A percentile compares a stretch with the other conserved stretches of the same genome.
phyloP scores from a whole-genome alignment of 2,329 filamentous ascomycete genomes.

The Trichoderma sp. region DNA sequence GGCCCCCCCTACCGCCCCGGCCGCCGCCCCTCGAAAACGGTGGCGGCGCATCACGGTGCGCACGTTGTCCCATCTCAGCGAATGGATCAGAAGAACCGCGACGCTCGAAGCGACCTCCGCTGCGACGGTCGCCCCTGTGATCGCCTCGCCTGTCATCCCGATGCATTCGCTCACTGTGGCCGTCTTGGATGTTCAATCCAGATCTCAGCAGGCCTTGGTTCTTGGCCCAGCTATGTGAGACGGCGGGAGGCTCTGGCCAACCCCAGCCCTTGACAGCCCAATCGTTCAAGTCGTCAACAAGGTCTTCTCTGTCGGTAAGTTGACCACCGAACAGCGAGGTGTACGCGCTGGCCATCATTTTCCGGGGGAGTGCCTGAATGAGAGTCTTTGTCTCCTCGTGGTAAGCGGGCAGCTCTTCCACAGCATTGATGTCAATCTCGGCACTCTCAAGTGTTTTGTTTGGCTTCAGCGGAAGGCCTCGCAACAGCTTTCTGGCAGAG shows the following conservation, averaged over 20 bases:
- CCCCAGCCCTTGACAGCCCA: slow-evolving; percentile 53
- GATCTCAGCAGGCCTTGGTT: slow-evolving; percentile 35
- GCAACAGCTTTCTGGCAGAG: slow-evolving; percentile 50
- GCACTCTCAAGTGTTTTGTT: slow-evolving; percentile 53
- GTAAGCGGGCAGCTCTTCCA: slow-evolving; percentile 43
- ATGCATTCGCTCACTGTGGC: slow-evolving; percentile 8
- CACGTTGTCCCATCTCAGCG: slow-evolving; percentile 28
- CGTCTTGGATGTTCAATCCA: slow-evolving; percentile 37
- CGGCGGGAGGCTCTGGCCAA: slow-evolving; percentile 47
- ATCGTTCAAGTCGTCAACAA: slow-evolving; percentile 53
- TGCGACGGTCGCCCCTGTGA: slow-evolving; percentile 16
- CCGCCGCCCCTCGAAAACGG: slow-evolving; percentile 23
- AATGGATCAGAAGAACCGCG: slow-evolving; percentile 29
- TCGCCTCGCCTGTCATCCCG: slow-evolving; percentile 9
- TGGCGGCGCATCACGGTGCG: slow-evolving; percentile 27
- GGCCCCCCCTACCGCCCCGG: slow-evolving; percentile 19
- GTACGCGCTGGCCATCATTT: slow-evolving; percentile 47
- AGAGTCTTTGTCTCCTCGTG: slow-evolving; percentile 46
- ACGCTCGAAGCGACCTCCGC: slow-evolving; percentile 21
- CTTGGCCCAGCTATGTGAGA: slow-evolving; percentile 28
- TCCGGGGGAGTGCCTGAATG: slow-evolving; percentile 40
- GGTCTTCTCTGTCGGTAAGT: slow-evolving; percentile 36
- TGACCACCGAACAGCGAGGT: slow-evolving; percentile 55
- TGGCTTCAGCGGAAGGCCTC: slow-evolving; percentile 58
- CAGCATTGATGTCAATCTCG: slow-evolving; percentile 51